phyloP scores from a whole-genome alignment of 78 protist species.

The Chrysochromulina parva region DNA sequence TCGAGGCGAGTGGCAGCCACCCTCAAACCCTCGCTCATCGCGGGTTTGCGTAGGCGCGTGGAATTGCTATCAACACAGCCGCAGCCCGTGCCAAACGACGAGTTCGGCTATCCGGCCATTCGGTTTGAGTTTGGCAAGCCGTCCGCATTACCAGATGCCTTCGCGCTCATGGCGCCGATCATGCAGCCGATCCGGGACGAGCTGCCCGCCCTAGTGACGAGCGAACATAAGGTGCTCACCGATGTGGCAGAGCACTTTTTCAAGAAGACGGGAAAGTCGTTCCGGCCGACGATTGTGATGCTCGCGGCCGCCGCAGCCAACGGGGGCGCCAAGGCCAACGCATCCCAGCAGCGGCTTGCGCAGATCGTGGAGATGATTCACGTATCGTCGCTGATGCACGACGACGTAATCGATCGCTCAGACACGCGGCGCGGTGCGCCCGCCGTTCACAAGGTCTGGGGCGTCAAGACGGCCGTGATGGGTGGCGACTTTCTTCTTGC shows the following conservation, averaged over 20 bases:
- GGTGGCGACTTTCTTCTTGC: constrained; percentile 82
- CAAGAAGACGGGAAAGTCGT: constrained; percentile 12
- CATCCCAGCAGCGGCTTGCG: background rate
- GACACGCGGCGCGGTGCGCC: constrained; percentile 57
- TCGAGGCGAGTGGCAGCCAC: no score
- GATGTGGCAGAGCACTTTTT: background rate
- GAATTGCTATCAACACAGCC: no score
- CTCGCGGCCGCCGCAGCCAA: background rate
- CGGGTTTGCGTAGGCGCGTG: no score
- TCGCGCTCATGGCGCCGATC: background rate
- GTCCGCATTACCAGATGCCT: background rate
- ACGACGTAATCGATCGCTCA: constrained; percentile 83
- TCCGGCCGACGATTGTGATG: constrained; percentile 40
- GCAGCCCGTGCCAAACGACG: constrained; percentile 1
- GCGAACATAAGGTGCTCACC: background rate
- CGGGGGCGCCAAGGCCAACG: background rate
- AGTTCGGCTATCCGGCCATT: background rate
- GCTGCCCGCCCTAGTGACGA: background rate
- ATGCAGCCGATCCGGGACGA: background rate
- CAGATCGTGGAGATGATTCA: constrained; percentile 90
- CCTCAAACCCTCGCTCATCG: no score
- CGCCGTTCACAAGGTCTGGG: constrained; percentile 46
- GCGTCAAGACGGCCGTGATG: constrained; percentile 62
- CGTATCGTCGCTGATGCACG: constrained; percentile 88
- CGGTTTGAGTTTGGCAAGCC: background rate